Evolutionary conservation across 306 rosid species (phyloP).

Genomic region (Quercus wislizeni): DNA sequence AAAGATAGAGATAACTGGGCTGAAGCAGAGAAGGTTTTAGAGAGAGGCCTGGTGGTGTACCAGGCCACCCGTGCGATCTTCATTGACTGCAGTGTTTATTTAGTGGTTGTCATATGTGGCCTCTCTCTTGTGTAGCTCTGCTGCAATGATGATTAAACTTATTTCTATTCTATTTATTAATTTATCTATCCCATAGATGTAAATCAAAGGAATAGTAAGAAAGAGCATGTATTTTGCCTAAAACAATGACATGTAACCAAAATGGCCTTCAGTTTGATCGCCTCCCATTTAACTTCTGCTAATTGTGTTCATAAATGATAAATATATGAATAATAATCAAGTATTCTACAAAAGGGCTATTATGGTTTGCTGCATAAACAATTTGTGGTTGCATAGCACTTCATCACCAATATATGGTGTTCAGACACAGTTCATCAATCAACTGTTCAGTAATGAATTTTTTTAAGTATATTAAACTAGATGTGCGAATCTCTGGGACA

Average conservation of each 20-base stretch:
- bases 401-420: no score
- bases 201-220: neutral
- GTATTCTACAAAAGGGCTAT: neutral
- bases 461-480: no score
- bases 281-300: neutral
- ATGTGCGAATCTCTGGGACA: no score
- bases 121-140: conserved; percentile 45
- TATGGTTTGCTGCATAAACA: no score
- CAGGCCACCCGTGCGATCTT: conserved; percentile 73
- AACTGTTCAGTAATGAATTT: no score
- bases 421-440: no score
- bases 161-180: neutral
- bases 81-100: conserved; percentile 73
- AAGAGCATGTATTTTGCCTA: neutral
- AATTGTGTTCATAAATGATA: neutral
- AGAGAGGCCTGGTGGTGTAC: conserved; percentile 78
- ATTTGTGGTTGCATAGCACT: no score
- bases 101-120: conserved; percentile 67
- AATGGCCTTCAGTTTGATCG: neutral
- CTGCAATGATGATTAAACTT: neutral
- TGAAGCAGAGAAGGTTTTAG: conserved; percentile 67
- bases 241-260: neutral
- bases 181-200: neutral
- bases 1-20: conserved; percentile 51
- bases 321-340: neutral